Percentiles rank a stretch among this genome's conserved stretches.
phyloP scores from a whole-genome alignment of 441 rosid species.

The Francoa sonchifolia region DNA sequence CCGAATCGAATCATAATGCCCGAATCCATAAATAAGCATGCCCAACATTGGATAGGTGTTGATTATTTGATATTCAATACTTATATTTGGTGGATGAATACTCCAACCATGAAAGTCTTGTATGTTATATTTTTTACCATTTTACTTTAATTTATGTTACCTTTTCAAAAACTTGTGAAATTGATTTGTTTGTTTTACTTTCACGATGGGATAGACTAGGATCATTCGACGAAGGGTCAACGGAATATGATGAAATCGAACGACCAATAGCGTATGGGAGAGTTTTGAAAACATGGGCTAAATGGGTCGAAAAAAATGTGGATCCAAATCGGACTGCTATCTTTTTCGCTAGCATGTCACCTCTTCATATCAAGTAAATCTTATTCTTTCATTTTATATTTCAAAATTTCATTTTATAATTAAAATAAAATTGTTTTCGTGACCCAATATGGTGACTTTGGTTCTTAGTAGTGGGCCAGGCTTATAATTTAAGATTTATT shows the following conservation, averaged over 20 bases:
- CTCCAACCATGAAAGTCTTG: constrained; percentile 73
- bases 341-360: constrained; percentile 54
- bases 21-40: constrained; percentile 71
- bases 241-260: constrained; percentile 24
- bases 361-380: constrained; percentile 25
- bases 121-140: constrained; percentile 22
- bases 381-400: too few relatives aligned
- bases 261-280: constrained; percentile 20
- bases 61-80: constrained; percentile 84
- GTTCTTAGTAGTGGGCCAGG: too few relatives aligned
- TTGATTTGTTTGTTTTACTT: not conserved
- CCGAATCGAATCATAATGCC: constrained; percentile 84
- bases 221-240: constrained; percentile 19
- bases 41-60: constrained; percentile 57
- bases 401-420: too few relatives aligned
- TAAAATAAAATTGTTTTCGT: too few relatives aligned
- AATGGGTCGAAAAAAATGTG: constrained; percentile 40
- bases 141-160: not conserved
- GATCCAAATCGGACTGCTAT: constrained; percentile 28
- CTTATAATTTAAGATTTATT: too few relatives aligned
- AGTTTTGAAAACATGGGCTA: constrained; percentile 35
- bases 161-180: not conserved
- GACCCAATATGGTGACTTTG: too few relatives aligned
- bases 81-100: constrained; percentile 99
- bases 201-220: constrained; percentile 20